Evolutionary conservation across 805 yeast species (phyloP), one percentile per base, ranked within the genome.

Genomic region (Clavispora carvajalis): DNA sequence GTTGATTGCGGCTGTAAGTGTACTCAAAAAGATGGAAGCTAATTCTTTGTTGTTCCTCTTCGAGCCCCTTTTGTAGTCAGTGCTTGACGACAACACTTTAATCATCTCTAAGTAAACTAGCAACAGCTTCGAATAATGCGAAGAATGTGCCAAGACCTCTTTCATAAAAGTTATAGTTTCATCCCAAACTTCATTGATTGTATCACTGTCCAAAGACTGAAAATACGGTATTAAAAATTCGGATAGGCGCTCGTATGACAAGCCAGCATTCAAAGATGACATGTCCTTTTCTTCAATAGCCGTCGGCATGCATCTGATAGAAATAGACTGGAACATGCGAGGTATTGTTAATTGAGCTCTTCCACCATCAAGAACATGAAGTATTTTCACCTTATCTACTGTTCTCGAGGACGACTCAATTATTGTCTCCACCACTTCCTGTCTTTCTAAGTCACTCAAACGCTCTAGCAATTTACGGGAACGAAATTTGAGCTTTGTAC

Each of bases 311-410:
- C 76, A 65, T 43, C 83, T 63, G 8, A 78, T 64, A 17, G 60
- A 55, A 23, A 83, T 67, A 0, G 85, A 67, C 41, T 76, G 70
- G 48, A 86, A 67, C 4, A 89, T 63, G 49, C 76, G 73, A 0
- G 95, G 90, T 11, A 88, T 64, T 0, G 95, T 84, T 5, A 77
- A 52, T 41, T 80, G 85, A 0, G 95, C 85, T 47, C 85, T 77
- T 7, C 95, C 84, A 0, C 93, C 91, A 61, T 90, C 96, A 36
- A 90, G 63, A 2, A 85, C 81, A 57, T 85, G 88, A n/a, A 86
- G 59, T 1, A 86, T 54, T 48, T 81, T 83, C 51, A 79, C 73
- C 19, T 53, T 55, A 7, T 57, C 26, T 1, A 46, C 40, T 10
- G 41, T 36, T 4, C 33, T 38, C 9, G 36, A 11, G 13, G 57